These are phyloP conservation scores for Globomyces sp. DNA, from an alignment of 371 early-diverging fungal genomes.

Conservation along the genomic window DNA sequence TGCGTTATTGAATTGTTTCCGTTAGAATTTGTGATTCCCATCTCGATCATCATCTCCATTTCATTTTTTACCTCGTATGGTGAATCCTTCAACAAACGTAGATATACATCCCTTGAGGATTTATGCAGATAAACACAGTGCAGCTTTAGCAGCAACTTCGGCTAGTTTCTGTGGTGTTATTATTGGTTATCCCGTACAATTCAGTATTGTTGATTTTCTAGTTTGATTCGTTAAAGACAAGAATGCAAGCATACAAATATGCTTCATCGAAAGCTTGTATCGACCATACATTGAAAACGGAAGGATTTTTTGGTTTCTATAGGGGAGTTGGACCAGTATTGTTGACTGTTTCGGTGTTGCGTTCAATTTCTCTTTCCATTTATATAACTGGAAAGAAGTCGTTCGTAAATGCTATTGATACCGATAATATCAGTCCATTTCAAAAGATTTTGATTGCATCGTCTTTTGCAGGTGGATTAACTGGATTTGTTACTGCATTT, in stretches of 20 bases:
- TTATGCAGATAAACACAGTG: constrained; percentile 9
- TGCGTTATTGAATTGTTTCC: no score
- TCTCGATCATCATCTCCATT: no score
- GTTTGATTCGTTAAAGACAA: constrained; percentile 30
- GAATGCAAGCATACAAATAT: constrained; percentile 50
- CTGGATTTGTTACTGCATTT: constrained; percentile 38
- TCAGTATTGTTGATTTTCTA: no score
- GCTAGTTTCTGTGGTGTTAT: constrained; percentile 27
- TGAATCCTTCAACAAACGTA: no score
- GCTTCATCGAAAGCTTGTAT: constrained; percentile 36
- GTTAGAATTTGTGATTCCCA: no score
- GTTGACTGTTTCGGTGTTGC: constrained; percentile 33
- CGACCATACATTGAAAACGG: constrained; percentile 30
- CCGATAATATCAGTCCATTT: constrained; percentile 2
- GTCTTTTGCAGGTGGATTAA: constrained; percentile 30
- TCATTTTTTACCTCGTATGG: no score
- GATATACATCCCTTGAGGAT: neutral
- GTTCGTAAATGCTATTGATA: neutral
- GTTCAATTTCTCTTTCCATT: constrained; percentile 41
- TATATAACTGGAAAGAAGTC: constrained; percentile 23
- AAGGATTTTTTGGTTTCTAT: constrained; percentile 46
- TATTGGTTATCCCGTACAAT: constrained; percentile 23
- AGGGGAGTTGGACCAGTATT: constrained; percentile 42
- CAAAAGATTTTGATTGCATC: constrained; percentile 14
- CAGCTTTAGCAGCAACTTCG: constrained; percentile 28